These are phyloP conservation scores for Colletotrichum gloeosporioides DNA, from an alignment of 2,329 filamentous ascomycete genomes.

Conservation along the genomic window DNA sequence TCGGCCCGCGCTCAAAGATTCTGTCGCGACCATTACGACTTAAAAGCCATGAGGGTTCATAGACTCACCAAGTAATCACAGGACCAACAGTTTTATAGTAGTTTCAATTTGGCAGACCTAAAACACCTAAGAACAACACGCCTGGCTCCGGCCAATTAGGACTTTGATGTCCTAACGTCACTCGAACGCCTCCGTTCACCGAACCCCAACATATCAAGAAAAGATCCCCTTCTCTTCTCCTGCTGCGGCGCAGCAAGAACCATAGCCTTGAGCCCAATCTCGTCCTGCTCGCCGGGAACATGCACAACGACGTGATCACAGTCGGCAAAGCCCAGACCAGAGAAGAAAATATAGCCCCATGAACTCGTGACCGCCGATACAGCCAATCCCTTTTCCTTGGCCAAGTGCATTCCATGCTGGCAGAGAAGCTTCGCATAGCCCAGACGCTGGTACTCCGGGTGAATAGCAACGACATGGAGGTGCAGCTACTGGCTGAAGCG, in stretches of 20 bases:
- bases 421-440: background rate
- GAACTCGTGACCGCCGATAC: background rate
- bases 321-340: background rate
- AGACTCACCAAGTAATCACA: too few species aligned
- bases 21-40: too few species aligned
- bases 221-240: background rate
- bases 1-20: too few species aligned
- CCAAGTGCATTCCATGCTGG: background rate
- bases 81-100: fast-evolving
- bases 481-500: background rate
- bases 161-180: background rate
- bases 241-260: background rate
- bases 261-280: background rate
- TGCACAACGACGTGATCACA: background rate
- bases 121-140: background rate
- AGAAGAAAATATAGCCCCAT: background rate
- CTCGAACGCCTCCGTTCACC: background rate
- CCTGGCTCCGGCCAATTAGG: background rate
- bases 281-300: background rate
- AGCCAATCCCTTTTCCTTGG: background rate
- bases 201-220: fast-evolving
- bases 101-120: background rate
- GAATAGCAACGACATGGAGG: background rate
- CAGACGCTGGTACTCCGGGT: background rate
- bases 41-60: too few species aligned